Base-by-base conservation (phyloP, 768 basidiomycete species). In the Clitopilus hobsonii region DNA sequence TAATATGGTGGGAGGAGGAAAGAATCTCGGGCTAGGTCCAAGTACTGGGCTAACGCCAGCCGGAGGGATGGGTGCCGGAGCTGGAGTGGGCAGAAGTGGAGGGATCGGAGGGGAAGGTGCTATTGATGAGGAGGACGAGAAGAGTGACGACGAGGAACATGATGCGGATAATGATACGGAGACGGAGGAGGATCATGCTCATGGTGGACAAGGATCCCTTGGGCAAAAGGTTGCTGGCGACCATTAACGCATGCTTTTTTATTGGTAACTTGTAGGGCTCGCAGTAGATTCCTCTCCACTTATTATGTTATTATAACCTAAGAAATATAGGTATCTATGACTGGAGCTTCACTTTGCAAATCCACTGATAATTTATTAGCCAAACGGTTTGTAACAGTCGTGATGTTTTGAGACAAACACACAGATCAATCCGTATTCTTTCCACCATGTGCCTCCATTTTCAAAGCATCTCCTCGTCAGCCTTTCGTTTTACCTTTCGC, bases 151-250 rank as follows among this genome's bases (percentile, higher is more conserved):
- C 10, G 22, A 23, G 4, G 41, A 23, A 20, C 10, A 20, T 4
- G 41, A 45, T 23, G 41, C 16, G 18, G 41, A 45, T 45, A 20
- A 16, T 23, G 41, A 45, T 10, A 45, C 41, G 11, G 41, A 45
- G n/a, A 36, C 32, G 3, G 41, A 45, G n/a, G 41, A 23, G 22
- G 41, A 45, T 41, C 11, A 32, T 7, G 30, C 7, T 16, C 30
- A 52, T 52, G 51, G 51, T 14, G 41, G 22, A 16, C n/a, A 11
- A 6, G 41, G 41, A 18, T 36, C 32, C 14, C n/a, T 52, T 6
- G 51, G 51, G 5, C 22, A 25, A 6, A 52, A 52, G 30, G 51
- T 52, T 32, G 51, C 51, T 20, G 51, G 51, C 38, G 30, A 52
- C 7, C 30, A 52, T 52, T 52, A 32, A 28, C 16, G 10, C 18